Percentiles rank a stretch among this genome's conserved stretches.
Conservation (phyloP, 345 rosid species). For the Eutrema heterophyllum region DNA sequence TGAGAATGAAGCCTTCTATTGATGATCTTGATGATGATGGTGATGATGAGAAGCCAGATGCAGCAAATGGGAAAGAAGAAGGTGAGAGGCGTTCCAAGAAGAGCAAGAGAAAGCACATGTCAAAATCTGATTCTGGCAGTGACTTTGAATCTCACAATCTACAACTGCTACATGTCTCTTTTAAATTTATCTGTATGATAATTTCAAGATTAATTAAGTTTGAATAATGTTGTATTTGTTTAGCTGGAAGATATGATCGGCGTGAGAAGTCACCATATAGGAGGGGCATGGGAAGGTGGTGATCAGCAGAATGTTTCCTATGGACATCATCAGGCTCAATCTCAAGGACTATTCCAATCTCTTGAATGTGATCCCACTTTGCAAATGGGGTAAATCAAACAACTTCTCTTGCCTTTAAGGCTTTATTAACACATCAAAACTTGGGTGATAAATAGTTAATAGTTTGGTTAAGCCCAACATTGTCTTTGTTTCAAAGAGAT, state of each 20-base stretch:
- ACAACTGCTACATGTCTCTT: not conserved
- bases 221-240: not conserved
- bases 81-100: conserved; percentile 55
- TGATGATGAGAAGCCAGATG: conserved; percentile 29
- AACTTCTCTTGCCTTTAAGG: not conserved
- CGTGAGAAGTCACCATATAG: conserved; percentile 48
- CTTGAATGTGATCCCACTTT: conserved; percentile 91
- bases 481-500: not conserved
- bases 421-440: not conserved
- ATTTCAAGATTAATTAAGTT: not conserved
- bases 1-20: conserved; percentile 52
- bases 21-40: conserved; percentile 35
- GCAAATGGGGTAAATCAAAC: conserved; percentile 71
- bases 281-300: conserved; percentile 65
- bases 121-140: conserved; percentile 57
- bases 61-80: conserved; percentile 18
- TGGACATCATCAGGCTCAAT: conserved; percentile 57
- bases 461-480: not conserved
- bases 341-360: conserved; percentile 72
- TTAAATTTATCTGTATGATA: not conserved
- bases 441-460: not conserved
- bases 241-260: conserved; percentile 85
- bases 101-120: conserved; percentile 79
- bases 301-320: conserved; percentile 61
- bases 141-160: conserved; percentile 19